Conservation (phyloP, 306 rosid species). For the Malus orientalis region DNA sequence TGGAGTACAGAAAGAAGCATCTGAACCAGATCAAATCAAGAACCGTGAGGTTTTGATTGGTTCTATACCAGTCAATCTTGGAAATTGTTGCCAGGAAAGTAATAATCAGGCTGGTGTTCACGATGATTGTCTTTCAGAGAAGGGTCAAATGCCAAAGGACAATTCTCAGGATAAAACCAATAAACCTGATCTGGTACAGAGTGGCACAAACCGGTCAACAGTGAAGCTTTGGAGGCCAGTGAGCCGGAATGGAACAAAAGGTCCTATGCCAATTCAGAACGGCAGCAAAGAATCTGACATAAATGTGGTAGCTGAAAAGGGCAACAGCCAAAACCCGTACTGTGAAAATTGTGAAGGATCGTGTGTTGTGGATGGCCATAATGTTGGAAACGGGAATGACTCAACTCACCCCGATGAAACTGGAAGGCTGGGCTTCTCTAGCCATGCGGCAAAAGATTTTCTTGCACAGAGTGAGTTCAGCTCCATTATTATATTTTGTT, state of each 20-base stretch:
- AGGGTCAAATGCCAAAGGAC: conserved; percentile 29
- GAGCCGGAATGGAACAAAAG: conserved; percentile 31
- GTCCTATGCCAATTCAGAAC: conserved; percentile 32
- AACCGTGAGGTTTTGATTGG: conserved; percentile 67
- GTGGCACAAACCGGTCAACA: conserved; percentile 29
- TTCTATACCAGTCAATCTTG: conserved; percentile 58
- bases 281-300: conserved; percentile 28
- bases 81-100: conserved; percentile 37
- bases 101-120: conserved; percentile 21
- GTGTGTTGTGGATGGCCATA: conserved; percentile 21
- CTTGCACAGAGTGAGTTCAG: conserved; percentile 55
- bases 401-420: conserved; percentile 16
- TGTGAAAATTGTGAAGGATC: conserved; percentile 26
- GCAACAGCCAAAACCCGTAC: conserved; percentile 17
- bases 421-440: conserved; percentile 22
- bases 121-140: conserved; percentile 28
- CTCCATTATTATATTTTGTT: neutral
- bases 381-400: conserved; percentile 13
- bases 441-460: conserved; percentile 46
- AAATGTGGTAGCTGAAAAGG: conserved; percentile 23
- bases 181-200: conserved; percentile 30
- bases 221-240: conserved; percentile 57
- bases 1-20: conserved; percentile 27
- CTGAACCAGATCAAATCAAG: conserved; percentile 30
- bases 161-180: conserved; percentile 34